These are phyloP conservation scores for Cadophora sp. DNA, from an alignment of 2,329 filamentous ascomycete genomes.

Conservation along the genomic window DNA sequence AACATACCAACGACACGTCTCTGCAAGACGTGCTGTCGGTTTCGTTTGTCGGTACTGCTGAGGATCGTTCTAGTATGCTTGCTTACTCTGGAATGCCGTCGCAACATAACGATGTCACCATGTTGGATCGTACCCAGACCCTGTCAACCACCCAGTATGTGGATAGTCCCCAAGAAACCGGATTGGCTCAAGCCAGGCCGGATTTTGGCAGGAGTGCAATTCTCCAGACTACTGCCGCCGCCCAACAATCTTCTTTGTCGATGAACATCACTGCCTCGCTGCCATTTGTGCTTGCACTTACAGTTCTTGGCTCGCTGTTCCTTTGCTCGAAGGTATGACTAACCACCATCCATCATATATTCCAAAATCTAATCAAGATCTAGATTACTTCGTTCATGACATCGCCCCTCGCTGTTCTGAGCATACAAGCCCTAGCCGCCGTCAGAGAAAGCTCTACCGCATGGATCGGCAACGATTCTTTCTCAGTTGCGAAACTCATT, in stretches of 20 bases:
- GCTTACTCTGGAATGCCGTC: background rate
- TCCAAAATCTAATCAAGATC: background rate
- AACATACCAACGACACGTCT: background rate
- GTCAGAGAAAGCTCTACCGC: conserved; percentile 1
- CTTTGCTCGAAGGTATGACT: conserved; percentile 8
- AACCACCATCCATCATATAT: background rate
- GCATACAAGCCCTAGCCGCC: background rate
- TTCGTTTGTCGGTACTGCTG: background rate
- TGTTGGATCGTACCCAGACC: conserved; percentile 1
- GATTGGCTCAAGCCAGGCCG: background rate
- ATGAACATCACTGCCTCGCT: background rate
- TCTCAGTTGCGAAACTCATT: conserved; percentile 15
- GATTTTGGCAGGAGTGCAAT: conserved; percentile 1
- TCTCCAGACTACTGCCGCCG: background rate
- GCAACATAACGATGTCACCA: background rate
- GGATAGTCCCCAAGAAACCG: conserved; percentile 1
- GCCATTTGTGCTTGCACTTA: conserved; percentile 3
- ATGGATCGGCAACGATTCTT: conserved; percentile 21
- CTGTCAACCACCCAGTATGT: background rate
- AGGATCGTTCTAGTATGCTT: background rate
- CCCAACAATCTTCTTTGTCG: background rate
- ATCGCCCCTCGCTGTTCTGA: background rate
- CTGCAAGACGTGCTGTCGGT: background rate
- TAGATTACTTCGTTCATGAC: background rate
- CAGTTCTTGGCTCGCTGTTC: conserved; percentile 14